These are phyloP conservation scores for Tetrapisispora nanseiensis DNA, from an alignment of 805 yeast species.

Conservation along the genomic window DNA sequence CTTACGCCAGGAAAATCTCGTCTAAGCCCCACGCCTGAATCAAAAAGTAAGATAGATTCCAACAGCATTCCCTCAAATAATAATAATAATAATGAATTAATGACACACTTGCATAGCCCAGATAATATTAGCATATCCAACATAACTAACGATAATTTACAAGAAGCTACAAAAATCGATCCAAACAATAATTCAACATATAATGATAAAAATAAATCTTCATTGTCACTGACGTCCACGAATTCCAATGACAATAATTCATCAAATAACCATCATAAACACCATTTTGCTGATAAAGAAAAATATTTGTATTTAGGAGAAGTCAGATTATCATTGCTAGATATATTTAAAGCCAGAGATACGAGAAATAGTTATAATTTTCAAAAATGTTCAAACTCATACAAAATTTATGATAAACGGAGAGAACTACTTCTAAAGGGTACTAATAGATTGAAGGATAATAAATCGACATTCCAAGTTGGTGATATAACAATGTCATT, in stretches of 20 bases:
- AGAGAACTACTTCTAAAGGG: constrained; percentile 2
- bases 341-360: constrained; percentile 18
- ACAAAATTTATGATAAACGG: constrained; percentile 19
- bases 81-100: not conserved
- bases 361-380: constrained; percentile 14
- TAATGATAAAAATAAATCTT: not conserved
- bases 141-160: not conserved
- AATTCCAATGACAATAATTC: constrained; percentile 1
- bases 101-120: not conserved
- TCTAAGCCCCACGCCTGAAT: too few relatives aligned
- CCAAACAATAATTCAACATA: not conserved
- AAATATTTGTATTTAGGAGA: constrained; percentile 26
- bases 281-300: not conserved
- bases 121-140: not conserved
- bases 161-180: not conserved
- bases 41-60: not conserved
- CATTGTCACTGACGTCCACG: not conserved
- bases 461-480: constrained; percentile 6
- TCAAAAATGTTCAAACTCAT: constrained; percentile 16
- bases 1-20: too few relatives aligned
- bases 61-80: not conserved
- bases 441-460: not conserved
- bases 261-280: not conserved
- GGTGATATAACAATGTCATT: constrained; percentile 23
- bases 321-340: constrained; percentile 20